These are phyloP conservation scores for Macrophomina pseudophaseolina DNA, from an alignment of 2,329 filamentous ascomycete species.

Conservation along the genomic window DNA sequence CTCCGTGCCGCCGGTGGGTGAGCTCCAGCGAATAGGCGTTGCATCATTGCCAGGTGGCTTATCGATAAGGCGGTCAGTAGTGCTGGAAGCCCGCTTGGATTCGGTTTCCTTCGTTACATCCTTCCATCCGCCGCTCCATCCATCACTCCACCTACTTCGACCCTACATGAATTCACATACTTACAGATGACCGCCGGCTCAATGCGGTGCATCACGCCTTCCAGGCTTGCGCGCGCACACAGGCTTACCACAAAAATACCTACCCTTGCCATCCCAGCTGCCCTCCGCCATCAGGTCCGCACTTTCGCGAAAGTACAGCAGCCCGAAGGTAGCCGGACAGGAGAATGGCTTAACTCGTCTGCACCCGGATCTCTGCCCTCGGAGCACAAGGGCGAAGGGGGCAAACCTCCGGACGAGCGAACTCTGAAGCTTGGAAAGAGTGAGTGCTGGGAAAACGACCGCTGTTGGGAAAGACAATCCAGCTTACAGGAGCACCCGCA, in stretches of 20 bases:
- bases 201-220: conserved; percentile 52
- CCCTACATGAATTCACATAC: conserved; percentile 20
- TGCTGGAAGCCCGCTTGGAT: not conserved
- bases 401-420: conserved; percentile 62
- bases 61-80: not conserved
- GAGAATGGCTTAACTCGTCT: conserved; percentile 52
- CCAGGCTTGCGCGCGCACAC: conserved; percentile 34
- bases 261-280: conserved; percentile 29
- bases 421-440: conserved; percentile 67
- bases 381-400: conserved; percentile 42
- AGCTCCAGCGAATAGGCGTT: conserved; percentile 5
- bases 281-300: conserved; percentile 6
- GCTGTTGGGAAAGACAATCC: not conserved
- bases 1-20: not conserved
- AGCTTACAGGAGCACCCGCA: conserved; percentile 36
- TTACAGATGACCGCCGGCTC: conserved; percentile 50
- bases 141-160: conserved; percentile 5
- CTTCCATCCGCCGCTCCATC: conserved; percentile 1
- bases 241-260: conserved; percentile 25
- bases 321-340: conserved; percentile 40
- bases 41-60: conserved; percentile 5
- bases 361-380: conserved; percentile 35
- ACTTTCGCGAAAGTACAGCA: conserved; percentile 40
- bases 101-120: conserved; percentile 5
- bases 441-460: conserved; percentile 39